Conservation (phyloP, 192 early-diverging fungal species). For the Entomortierella parvispora region DNA sequence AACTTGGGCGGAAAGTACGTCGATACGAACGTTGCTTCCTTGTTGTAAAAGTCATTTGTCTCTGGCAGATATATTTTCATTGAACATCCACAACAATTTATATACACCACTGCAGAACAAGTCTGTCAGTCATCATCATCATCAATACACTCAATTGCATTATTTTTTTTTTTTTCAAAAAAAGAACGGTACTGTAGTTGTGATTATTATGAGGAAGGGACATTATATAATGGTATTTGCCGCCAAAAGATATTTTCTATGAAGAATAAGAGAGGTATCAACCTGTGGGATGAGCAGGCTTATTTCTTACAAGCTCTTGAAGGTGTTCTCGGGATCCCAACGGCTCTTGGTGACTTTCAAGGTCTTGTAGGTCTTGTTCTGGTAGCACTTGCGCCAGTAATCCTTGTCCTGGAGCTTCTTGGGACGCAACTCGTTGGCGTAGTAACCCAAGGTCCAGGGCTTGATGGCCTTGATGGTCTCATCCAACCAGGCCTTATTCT, state of each 20-base stretch:
- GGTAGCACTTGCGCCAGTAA: constrained; percentile 52
- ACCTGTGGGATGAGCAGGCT: too few species aligned
- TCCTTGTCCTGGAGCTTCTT: constrained; percentile 39
- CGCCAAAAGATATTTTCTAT: too few species aligned
- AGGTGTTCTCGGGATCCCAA: constrained; percentile 51
- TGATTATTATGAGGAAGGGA: too few species aligned
- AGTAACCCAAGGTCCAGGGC: constrained; percentile 48
- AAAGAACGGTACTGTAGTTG: too few species aligned
- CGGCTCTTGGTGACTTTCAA: constrained; percentile 47
- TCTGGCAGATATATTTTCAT: background rate
- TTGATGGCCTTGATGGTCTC: constrained; percentile 50
- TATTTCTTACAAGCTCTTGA: constrained; percentile 49
- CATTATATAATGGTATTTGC: too few species aligned
- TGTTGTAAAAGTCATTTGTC: constrained; percentile 1
- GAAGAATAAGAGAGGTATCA: background rate
- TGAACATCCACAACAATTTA: background rate
- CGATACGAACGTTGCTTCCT: constrained; percentile 13
- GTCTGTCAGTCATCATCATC: too few species aligned
- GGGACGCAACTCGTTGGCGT: constrained; percentile 49
- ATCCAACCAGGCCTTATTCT: constrained; percentile 47
- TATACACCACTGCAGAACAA: too few species aligned
- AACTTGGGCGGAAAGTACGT: constrained; percentile 28
- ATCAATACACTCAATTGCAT: too few species aligned
- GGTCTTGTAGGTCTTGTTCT: constrained; percentile 47
- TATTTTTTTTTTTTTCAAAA: too few species aligned